A percentile compares a stretch with the other conserved stretches of the same genome.
phyloP scores from a whole-genome alignment of 2,329 filamentous ascomycete genomes.

The Neofusicoccum laricinum region DNA sequence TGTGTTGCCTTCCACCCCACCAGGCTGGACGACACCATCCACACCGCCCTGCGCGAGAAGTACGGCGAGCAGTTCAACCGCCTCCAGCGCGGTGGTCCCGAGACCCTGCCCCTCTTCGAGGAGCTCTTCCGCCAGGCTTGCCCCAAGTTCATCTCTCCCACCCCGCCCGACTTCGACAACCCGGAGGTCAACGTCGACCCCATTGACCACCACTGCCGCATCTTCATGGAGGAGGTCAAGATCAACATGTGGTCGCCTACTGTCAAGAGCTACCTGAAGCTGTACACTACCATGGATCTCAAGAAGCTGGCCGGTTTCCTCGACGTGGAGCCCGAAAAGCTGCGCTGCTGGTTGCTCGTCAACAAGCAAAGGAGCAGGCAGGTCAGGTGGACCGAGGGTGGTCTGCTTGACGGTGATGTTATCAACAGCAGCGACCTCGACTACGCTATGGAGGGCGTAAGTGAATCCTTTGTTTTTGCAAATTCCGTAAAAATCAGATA shows the following conservation, averaged over 20 bases:
- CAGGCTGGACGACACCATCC: slow-evolving; percentile 96
- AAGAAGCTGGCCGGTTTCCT: slow-evolving; percentile 98
- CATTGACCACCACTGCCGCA: slow-evolving; percentile 90
- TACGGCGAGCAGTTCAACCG: slow-evolving; percentile 97
- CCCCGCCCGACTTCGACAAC: slow-evolving; percentile 96
- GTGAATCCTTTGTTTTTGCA: slow-evolving; percentile 37
- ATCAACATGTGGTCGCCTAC: slow-evolving; percentile 98
- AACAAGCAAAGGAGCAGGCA: slow-evolving; percentile 99
- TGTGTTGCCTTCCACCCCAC: slow-evolving; percentile 98
- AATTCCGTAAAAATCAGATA: background rate
- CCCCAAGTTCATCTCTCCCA: slow-evolving; percentile 99
- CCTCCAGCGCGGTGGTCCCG: slow-evolving; percentile 92
- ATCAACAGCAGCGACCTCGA: slow-evolving; percentile 94
- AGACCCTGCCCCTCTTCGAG: slow-evolving; percentile 94
- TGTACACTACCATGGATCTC: slow-evolving; percentile 99
- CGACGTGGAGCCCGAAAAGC: slow-evolving; percentile 92
- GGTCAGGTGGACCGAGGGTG: slow-evolving; percentile 87
- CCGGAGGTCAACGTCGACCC: slow-evolving; percentile 94
- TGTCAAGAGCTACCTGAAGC: slow-evolving; percentile 95
- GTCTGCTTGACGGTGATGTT: slow-evolving; percentile 85
- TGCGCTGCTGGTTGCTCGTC: slow-evolving; percentile 88
- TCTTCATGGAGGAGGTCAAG: slow-evolving; percentile 99
- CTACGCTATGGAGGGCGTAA: slow-evolving; percentile 90
- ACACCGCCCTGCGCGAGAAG: slow-evolving; percentile 96
- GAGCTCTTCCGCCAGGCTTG: slow-evolving; percentile 97